Evolutionary conservation across 108 stramenopile genomes (phyloP), one percentile per base, ranked within the genome.

Genomic region (Skeletonema marinoi): DNA sequence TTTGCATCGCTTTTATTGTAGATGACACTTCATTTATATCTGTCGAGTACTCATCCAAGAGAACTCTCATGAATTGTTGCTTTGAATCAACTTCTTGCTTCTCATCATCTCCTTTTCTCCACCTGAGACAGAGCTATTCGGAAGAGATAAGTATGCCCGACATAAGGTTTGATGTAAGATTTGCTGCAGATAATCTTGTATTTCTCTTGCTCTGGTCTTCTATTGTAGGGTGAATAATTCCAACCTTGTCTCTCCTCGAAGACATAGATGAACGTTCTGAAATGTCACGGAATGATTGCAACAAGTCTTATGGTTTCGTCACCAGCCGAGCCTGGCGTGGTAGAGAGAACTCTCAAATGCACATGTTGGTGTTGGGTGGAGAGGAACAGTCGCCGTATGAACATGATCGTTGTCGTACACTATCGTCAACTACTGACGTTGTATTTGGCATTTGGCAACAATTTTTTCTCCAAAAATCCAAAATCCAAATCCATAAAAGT

Each of bases 131-230:
- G 14, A 14, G 56, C 62, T 67, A n/a, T 82, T 54, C 21, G 81
- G 75, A 51, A 82, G 65, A 25, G 81, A 66, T 8, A 82, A 30
- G 36, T 82, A 82, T 1, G 11, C 54, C 41, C 42, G 66, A 38
- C 81, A 82, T 50, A 82, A 82, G 68, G 9, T 71, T 71, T 61
- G 81, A 82, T 32, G 81, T 68, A 8, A 82, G 59, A 62, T 38
- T 76, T 58, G 74, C 70, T 44, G 75, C 65, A 9, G 74, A 75
- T 61, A 33, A 61, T 66, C 74, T 35, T 8, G 32, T 29, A 17
- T 58, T 1, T 58, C 19, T 58, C 9, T 58, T 29, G 29, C 4
- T 58, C 3, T 36, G 25, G 29, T 33, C n/a, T 70, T 59, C 39
- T 41, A 1, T 46, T n/a, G 44, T n/a, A 46, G 44, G 44, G 4